Evolutionary conservation across 371 early-diverging fungal species (phyloP).

Genomic region (Choanephora cucurbitarum): DNA sequence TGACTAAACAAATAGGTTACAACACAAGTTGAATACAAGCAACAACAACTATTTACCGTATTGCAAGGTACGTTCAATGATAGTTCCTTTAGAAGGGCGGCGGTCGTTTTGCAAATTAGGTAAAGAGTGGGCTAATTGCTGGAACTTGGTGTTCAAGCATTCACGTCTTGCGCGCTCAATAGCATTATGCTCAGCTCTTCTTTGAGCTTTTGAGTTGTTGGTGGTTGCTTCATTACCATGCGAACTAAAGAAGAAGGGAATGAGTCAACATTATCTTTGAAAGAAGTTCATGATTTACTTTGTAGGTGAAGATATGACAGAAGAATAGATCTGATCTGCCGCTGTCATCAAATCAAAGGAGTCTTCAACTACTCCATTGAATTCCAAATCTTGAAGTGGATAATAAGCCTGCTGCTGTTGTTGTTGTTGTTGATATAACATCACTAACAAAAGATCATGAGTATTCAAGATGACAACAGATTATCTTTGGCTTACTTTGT

Average conservation of each 20-base stretch:
- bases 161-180: constrained; percentile 77
- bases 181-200: constrained; percentile 75
- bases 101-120: constrained; percentile 68
- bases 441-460: too few species aligned
- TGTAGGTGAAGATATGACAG: constrained; percentile 10
- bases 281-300: constrained; percentile 23
- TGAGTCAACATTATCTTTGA: background rate
- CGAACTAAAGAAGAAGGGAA: background rate
- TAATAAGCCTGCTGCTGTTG: background rate
- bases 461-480: too few species aligned
- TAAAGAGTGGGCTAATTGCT: constrained; percentile 70
- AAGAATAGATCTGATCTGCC: background rate
- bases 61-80: constrained; percentile 66
- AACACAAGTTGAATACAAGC: background rate
- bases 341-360: background rate
- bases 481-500: constrained; percentile 26
- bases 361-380: background rate
- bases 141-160: constrained; percentile 69
- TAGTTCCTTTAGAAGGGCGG: constrained; percentile 72
- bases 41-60: constrained; percentile 47
- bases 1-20: constrained; percentile 21
- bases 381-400: background rate
- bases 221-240: background rate
- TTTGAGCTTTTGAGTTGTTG: constrained; percentile 45
- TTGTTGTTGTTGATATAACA: constrained; percentile 20